phyloP scores from a whole-genome alignment of 164 flowering plant genomes.

The Liquidambar formosana region DNA sequence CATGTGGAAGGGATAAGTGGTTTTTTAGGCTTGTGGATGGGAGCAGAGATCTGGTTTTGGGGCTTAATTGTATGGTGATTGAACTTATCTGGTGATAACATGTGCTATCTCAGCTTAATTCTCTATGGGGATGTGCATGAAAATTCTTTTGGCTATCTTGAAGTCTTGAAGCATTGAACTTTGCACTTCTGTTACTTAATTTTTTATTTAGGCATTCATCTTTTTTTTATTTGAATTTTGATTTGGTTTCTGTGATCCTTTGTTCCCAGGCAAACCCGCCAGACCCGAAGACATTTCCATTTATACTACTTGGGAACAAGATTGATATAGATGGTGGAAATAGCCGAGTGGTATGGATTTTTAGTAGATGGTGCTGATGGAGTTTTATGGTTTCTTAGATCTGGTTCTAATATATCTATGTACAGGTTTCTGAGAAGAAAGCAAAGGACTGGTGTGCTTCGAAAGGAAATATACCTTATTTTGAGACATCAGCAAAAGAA shows the following conservation, averaged over 20 bases:
- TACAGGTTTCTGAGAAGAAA: constrained; percentile 94
- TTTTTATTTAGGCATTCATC: not conserved
- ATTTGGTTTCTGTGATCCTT: constrained; percentile 4
- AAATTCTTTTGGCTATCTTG: not conserved
- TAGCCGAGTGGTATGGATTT: constrained; percentile 81
- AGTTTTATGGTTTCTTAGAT: not conserved
- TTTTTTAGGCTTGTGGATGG: too few relatives aligned
- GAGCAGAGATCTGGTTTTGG: too few relatives aligned
- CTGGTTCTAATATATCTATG: constrained; percentile 6
- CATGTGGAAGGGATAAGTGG: too few relatives aligned
- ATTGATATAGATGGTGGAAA: constrained; percentile 94
- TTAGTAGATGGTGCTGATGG: not conserved
- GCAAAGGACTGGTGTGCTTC: constrained; percentile 95
- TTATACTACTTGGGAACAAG: constrained; percentile 89
- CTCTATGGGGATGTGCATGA: not conserved
- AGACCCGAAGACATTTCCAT: constrained; percentile 76
- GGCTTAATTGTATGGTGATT: too few relatives aligned
- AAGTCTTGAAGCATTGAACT: not conserved
- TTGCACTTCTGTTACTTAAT: not conserved
- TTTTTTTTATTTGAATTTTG: not conserved
- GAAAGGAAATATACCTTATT: constrained; percentile 89
- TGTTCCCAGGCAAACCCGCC: constrained; percentile 76
- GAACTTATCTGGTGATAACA: too few relatives aligned
- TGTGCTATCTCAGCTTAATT: not conserved
- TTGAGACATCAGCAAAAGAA: constrained; percentile 94